phyloP scores from a whole-genome alignment of 495 filamentous ascomycete species.

The Astrothelium subdiscretum region DNA sequence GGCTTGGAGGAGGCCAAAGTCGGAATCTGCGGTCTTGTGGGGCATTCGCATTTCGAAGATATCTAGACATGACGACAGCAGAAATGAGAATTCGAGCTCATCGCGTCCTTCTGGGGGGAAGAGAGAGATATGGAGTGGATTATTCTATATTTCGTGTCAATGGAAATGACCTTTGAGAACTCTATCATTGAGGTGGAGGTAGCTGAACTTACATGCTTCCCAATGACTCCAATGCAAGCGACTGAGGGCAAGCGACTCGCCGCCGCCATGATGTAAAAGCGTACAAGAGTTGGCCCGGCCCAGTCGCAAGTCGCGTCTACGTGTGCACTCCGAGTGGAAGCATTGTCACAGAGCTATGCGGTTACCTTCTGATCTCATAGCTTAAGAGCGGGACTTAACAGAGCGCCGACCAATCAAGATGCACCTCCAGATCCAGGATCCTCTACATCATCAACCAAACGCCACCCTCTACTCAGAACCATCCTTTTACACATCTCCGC shows the following conservation, averaged over 20 bases:
- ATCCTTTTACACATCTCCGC: conserved; percentile 12
- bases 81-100: conserved; percentile 74
- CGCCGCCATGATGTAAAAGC: not conserved
- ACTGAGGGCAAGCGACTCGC: conserved; percentile 46
- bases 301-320: not conserved
- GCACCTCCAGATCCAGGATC: not conserved
- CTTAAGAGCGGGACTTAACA: not conserved
- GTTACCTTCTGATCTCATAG: not conserved
- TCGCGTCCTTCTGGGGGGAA: conserved; percentile 52
- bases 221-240: conserved; percentile 86
- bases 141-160: conserved; percentile 51
- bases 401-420: not conserved
- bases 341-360: no score
- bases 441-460: not conserved
- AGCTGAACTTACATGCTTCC: conserved; percentile 56
- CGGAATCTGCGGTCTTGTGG: conserved; percentile 56
- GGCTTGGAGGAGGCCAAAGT: conserved; percentile 82
- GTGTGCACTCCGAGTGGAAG: not conserved
- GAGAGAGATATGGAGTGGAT: conserved; percentile 84
- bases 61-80: conserved; percentile 82
- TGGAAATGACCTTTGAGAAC: no score
- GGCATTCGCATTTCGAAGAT: conserved; percentile 73
- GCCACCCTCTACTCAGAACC: conserved; percentile 2
- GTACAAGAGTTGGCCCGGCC: not conserved
- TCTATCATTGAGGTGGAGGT: no score